Evolutionary conservation across 345 rosid species (phyloP).

Genomic region (Litchi chinensis): DNA sequence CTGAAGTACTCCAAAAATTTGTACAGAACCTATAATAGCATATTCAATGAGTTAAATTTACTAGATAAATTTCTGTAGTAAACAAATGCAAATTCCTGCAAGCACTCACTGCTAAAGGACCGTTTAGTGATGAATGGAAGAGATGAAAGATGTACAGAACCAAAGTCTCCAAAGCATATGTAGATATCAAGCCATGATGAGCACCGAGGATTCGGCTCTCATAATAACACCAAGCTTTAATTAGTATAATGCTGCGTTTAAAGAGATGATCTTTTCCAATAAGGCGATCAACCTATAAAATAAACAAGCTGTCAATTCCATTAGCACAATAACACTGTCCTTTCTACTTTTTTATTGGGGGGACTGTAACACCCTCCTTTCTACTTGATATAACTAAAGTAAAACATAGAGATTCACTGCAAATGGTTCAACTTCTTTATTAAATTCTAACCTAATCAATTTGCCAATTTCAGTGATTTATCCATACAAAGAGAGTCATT

Average conservation of each 20-base stretch:
- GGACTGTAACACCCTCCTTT: background rate
- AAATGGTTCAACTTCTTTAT: slow-evolving; percentile 4
- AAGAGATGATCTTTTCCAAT: slow-evolving; percentile 80
- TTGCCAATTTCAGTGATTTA: background rate
- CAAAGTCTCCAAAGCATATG: slow-evolving; percentile 89
- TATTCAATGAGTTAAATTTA: slow-evolving; percentile 20
- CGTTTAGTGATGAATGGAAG: slow-evolving; percentile 67
- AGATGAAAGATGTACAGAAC: slow-evolving; percentile 81
- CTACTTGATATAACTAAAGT: background rate
- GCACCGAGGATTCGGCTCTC: slow-evolving; percentile 95
- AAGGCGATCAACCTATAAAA: slow-evolving; percentile 62
- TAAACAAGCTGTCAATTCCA: slow-evolving; percentile 27
- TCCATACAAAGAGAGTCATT: background rate
- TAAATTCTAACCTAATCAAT: slow-evolving; percentile 1
- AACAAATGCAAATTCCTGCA: slow-evolving; percentile 19
- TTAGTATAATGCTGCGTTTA: slow-evolving; percentile 80
- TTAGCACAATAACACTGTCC: slow-evolving; percentile 4
- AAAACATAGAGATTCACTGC: background rate
- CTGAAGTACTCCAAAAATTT: slow-evolving; percentile 92
- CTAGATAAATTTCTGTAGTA: background rate
- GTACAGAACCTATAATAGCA: slow-evolving; percentile 63
- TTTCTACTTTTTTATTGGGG: background rate
- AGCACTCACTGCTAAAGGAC: slow-evolving; percentile 79
- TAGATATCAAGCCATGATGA: slow-evolving; percentile 84
- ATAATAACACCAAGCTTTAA: slow-evolving; percentile 93